phyloP scores from a whole-genome alignment of 2,329 filamentous ascomycete genomes.

The Aulographum hederae region DNA sequence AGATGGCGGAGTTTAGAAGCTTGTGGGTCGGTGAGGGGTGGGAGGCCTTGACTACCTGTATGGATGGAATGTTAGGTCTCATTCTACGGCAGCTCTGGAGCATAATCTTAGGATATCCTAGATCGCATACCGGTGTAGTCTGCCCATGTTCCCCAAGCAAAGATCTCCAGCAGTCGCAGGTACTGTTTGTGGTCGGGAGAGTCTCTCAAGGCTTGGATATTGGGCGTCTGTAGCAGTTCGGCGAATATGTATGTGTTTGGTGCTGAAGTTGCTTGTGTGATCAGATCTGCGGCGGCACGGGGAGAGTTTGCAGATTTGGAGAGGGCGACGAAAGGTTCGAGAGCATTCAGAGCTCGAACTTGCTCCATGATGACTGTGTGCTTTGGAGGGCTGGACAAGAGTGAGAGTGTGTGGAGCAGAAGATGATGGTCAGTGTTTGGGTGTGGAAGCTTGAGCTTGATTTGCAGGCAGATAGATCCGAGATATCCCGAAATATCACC shows the following conservation, averaged over 20 bases:
- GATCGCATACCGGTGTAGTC: constrained; percentile 43
- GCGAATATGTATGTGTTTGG: constrained; percentile 84
- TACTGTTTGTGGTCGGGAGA: constrained; percentile 44
- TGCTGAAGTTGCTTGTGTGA: constrained; percentile 75
- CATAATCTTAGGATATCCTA: background rate
- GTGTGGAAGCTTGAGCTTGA: no score
- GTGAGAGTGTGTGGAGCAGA: background rate
- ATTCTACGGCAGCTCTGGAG: no score
- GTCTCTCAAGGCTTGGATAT: constrained; percentile 53
- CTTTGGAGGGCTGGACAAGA: background rate
- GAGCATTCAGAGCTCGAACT: constrained; percentile 38
- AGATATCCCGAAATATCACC: no score
- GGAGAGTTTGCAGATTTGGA: constrained; percentile 72
- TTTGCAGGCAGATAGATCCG: no score
- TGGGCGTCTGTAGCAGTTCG: constrained; percentile 69
- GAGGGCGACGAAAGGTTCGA: constrained; percentile 76
- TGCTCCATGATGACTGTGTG: constrained; percentile 49
- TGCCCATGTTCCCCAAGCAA: constrained; percentile 79
- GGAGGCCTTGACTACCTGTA: constrained; percentile 32
- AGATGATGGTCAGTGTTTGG: no score
- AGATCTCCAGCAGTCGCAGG: constrained; percentile 64
- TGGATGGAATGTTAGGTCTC: no score
- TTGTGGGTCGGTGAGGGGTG: constrained; percentile 54
- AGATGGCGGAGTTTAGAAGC: constrained; percentile 76
- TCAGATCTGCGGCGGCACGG: constrained; percentile 67